Conservation (phyloP, 2,329 filamentous ascomycete species). For the Escovopsis sp. region DNA sequence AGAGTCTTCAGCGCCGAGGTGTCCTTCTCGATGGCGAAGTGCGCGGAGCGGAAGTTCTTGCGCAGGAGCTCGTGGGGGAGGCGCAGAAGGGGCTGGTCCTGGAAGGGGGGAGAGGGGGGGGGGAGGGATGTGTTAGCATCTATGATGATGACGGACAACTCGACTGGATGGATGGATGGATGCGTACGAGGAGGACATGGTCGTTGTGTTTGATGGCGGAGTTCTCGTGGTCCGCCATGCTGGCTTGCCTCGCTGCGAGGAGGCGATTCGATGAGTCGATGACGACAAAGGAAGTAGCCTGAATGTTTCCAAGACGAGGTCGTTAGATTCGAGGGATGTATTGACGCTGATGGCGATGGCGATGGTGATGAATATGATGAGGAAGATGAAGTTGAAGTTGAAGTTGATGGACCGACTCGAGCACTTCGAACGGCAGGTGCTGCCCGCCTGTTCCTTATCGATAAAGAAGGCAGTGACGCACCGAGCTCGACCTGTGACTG, state of each 20-base stretch:
- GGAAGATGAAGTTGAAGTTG: too few species aligned
- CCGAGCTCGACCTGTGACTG: too few species aligned
- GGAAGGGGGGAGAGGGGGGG: not conserved
- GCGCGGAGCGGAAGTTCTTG: slow-evolving; percentile 83
- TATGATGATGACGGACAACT: slow-evolving; percentile 3
- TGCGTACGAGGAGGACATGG: slow-evolving; percentile 54
- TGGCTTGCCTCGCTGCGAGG: not conserved
- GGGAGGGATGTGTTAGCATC: not conserved
- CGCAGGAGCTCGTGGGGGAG: slow-evolving; percentile 85
- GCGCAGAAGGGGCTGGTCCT: slow-evolving; percentile 91
- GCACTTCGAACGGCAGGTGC: too few species aligned
- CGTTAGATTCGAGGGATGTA: too few species aligned
- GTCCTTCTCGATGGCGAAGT: slow-evolving; percentile 61
- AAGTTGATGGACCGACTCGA: too few species aligned
- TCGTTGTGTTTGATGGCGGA: slow-evolving; percentile 59
- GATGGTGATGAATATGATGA: too few species aligned
- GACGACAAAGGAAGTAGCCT: not conserved
- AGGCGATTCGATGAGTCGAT: too few species aligned
- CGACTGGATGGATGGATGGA: not conserved
- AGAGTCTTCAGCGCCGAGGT: slow-evolving; percentile 45
- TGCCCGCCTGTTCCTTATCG: too few species aligned
- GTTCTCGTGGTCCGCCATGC: slow-evolving; percentile 45
- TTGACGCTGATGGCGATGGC: too few species aligned
- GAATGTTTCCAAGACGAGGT: not conserved
- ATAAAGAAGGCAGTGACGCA: too few species aligned